Percentiles rank a stretch among this genome's conserved stretches.
phyloP scores from a whole-genome alignment of 805 yeast species.

The Saturnispora silvae region DNA sequence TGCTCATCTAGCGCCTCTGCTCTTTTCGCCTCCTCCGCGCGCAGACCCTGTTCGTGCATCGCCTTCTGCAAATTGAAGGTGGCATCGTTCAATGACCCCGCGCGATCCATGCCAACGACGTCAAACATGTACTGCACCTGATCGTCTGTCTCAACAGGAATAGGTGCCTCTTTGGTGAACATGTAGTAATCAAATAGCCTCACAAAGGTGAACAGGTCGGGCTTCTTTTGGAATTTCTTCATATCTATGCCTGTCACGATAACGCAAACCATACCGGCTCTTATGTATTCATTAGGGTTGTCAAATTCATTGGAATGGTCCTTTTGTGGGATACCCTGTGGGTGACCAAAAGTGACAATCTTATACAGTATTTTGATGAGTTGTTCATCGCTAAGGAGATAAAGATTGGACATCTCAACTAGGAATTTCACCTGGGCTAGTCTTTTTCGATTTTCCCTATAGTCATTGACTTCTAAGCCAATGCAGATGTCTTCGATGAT shows the following conservation, averaged over 20 bases:
- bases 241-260: slow-evolving; percentile 27
- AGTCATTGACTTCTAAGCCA: slow-evolving; percentile 59
- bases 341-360: slow-evolving; percentile 57
- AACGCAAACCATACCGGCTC: slow-evolving; percentile 46
- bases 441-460: slow-evolving; percentile 46
- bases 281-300: slow-evolving; percentile 56
- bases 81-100: slow-evolving; percentile 30
- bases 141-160: slow-evolving; percentile 44
- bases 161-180: slow-evolving; percentile 46
- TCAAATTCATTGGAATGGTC: slow-evolving; percentile 38
- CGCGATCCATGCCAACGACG: slow-evolving; percentile 8
- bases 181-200: slow-evolving; percentile 64
- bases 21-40: slow-evolving; percentile 13
- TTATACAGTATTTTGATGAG: slow-evolving; percentile 43
- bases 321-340: slow-evolving; percentile 43
- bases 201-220: slow-evolving; percentile 32
- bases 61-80: slow-evolving; percentile 29
- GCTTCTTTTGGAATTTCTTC: slow-evolving; percentile 7
- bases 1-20: slow-evolving; percentile 15
- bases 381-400: slow-evolving; percentile 35
- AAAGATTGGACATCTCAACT: slow-evolving; percentile 42
- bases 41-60: slow-evolving; percentile 14
- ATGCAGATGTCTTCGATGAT: slow-evolving; percentile 51
- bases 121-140: slow-evolving; percentile 32
- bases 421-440: slow-evolving; percentile 52